Evolutionary conservation across 176 grass and related monocot genomes (phyloP).

Genomic region (Carex parvula): DNA sequence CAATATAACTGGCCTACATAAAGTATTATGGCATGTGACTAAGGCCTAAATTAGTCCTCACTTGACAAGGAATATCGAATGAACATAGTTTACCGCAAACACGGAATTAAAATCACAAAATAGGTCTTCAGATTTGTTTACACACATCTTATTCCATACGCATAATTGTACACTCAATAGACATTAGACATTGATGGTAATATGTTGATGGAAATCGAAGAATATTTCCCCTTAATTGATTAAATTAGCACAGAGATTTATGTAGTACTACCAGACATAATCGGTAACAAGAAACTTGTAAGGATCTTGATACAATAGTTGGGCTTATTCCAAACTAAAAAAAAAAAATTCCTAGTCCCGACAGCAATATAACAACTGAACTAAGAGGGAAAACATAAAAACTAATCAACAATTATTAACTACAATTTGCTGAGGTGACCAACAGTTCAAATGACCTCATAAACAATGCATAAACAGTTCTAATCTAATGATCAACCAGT

Average conservation of each 20-base stretch:
- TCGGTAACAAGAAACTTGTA: background rate
- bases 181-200: background rate
- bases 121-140: background rate
- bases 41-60: background rate
- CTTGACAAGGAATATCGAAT: background rate
- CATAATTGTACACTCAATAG: background rate
- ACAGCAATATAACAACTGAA: background rate
- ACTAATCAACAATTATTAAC: background rate
- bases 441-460: background rate
- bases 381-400: background rate
- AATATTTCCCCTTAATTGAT: background rate
- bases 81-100: background rate
- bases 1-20: background rate
- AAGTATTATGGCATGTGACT: background rate
- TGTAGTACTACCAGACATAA: background rate
- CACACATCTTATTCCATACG: background rate
- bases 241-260: background rate
- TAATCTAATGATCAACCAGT: slow-evolving; percentile 13
- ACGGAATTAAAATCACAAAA: background rate
- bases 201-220: background rate
- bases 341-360: background rate
- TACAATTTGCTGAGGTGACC: background rate
- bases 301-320: background rate
- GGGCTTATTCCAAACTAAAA: background rate
- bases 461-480: background rate